Base-by-base conservation (phyloP, 805 yeast species). In the Nakazawaea holstii region DNA sequence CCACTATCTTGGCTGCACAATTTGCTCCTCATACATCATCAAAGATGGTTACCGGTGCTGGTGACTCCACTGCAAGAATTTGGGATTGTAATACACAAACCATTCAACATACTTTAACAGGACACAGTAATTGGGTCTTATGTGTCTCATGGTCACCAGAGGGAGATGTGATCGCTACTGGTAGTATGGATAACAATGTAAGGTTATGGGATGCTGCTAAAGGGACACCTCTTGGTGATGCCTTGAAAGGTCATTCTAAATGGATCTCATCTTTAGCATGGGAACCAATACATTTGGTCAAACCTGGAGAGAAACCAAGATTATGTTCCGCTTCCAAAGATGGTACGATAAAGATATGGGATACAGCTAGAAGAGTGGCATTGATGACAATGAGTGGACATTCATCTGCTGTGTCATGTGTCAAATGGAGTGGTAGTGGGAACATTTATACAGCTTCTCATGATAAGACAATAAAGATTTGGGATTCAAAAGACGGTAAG, bases 11-110 rank as follows among this genome's bases (percentile, higher is more conserved):
- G 53, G 87, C 97, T 50, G 85, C 94, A 37, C 91, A 87, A 52
- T 94, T 94, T 74, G 95, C 99, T 1, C 99, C 99, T 29, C 76
- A 86, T 58, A 83, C 91, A 14, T 79, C 92, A 14, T 75, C 91
- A 2, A 73, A 87, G 55, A 81, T 91, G 84, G 94, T 87, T 36
- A 86, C 97, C 0, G 99, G 99, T 33, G 88, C 97, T 6, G 99
- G 99, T 39, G 99, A 94, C 65, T 79, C 84, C 33, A 91, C 98
- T 8, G 97, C 98, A 2, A 74, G 98, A 61, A 78, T 92, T 41
- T 94, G 99, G 99, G 97, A 91, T 66, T 87, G 96, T 64, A 84
- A 89, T 57, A 91, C 98, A 0, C 94, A 88, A 55, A 94, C 99
- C 0, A 96, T 97, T 8, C 70, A 83, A 59, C 76, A 80, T 52